phyloP scores from a whole-genome alignment of 768 basidiomycete species.

The Termitomyces eurrhizus region DNA sequence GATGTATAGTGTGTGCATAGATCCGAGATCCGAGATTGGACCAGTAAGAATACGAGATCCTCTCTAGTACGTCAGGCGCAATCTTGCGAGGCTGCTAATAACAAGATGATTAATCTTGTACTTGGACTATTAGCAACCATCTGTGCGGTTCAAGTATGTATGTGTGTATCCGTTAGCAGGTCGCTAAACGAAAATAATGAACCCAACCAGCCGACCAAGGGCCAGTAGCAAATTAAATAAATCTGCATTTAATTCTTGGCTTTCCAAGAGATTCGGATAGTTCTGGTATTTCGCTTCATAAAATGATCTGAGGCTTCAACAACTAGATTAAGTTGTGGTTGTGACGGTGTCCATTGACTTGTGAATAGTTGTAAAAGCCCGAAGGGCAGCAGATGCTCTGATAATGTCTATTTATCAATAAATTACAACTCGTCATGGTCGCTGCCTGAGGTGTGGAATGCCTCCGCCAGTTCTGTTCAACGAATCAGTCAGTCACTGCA shows the following conservation, averaged over 20 bases:
- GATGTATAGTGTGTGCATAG: too few relatives aligned
- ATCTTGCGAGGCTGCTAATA: too few relatives aligned
- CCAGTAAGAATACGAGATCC: too few relatives aligned
- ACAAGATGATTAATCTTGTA: too few relatives aligned
- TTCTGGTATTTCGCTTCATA: neutral
- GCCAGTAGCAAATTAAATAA: neutral
- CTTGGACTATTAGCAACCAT: too few relatives aligned
- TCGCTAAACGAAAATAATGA: neutral
- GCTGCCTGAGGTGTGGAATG: slow-evolving; percentile 18
- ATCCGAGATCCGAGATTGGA: neutral
- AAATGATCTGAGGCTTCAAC: neutral
- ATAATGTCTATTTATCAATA: neutral
- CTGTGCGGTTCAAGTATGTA: neutral
- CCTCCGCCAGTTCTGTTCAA: slow-evolving; percentile 22
- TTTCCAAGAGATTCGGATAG: neutral
- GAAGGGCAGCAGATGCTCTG: neutral
- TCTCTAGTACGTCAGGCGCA: too few relatives aligned
- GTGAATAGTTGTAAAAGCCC: neutral
- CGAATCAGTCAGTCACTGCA: slow-evolving; percentile 6
- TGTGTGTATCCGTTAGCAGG: neutral
- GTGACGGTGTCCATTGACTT: neutral
- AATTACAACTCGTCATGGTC: slow-evolving; percentile 23
- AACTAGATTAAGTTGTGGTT: neutral
- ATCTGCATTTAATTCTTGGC: too few relatives aligned
- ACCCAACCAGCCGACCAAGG: neutral